These are phyloP conservation scores for Blakeslea trispora DNA, from an alignment of 371 early-diverging fungal species.

Conservation along the genomic window DNA sequence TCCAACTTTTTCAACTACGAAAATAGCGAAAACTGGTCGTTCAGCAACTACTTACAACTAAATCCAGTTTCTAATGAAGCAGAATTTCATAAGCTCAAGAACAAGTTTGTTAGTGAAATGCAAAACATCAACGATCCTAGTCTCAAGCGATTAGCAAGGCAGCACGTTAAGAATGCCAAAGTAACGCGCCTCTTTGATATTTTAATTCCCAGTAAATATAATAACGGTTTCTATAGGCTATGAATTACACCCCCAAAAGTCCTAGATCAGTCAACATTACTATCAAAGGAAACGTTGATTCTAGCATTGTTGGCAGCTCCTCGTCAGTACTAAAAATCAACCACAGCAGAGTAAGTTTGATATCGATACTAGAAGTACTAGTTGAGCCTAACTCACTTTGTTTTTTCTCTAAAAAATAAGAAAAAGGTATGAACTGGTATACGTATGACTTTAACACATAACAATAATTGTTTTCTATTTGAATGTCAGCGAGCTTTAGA, in stretches of 20 bases:
- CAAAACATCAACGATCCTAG: neutral
- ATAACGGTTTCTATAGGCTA: too few species aligned
- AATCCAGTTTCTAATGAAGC: neutral
- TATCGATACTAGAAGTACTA: slow-evolving; percentile 1
- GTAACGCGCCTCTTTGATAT: slow-evolving; percentile 7
- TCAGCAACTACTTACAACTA: neutral
- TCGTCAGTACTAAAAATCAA: neutral
- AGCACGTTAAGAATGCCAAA: slow-evolving; percentile 1
- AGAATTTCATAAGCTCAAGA: neutral
- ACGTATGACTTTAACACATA: too few species aligned
- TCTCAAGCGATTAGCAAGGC: neutral
- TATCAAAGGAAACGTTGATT: slow-evolving; percentile 3
- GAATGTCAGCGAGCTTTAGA: too few species aligned
- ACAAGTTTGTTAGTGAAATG: slow-evolving; percentile 3
- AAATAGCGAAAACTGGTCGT: slow-evolving; percentile 2
- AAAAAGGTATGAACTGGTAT: slow-evolving; percentile 1
- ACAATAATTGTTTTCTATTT: too few species aligned
- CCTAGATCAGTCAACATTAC: neutral
- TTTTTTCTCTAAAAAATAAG: too few species aligned
- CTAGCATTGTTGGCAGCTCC: slow-evolving; percentile 6
- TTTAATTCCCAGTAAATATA: too few species aligned
- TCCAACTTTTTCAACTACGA: slow-evolving; percentile 2
- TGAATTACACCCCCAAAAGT: slow-evolving; percentile 1
- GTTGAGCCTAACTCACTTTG: too few species aligned
- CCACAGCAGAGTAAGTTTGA: slow-evolving; percentile 6